phyloP scores from a whole-genome alignment of 371 early-diverging fungal species.

The Phascolomyces articulosus region DNA sequence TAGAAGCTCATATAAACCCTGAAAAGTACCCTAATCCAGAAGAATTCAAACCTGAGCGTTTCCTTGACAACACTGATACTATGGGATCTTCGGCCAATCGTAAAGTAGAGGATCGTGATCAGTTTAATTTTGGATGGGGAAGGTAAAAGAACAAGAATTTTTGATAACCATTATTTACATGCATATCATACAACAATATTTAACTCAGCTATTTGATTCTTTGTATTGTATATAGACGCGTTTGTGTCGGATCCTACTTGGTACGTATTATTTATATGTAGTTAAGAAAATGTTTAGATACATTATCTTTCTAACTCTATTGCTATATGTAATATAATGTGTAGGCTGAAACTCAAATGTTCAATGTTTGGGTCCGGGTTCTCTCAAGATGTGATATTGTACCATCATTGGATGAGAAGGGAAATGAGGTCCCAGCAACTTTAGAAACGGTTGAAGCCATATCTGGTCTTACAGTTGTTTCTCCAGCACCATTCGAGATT shows the following conservation, averaged over 20 bases:
- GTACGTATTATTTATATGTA: background rate
- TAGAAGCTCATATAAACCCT: constrained; percentile 18
- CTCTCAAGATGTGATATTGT: constrained; percentile 13
- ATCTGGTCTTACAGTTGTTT: background rate
- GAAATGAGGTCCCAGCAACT: background rate
- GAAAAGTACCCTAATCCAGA: constrained; percentile 12
- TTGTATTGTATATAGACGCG: constrained; percentile 5
- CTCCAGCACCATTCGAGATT: background rate
- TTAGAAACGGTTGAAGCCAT: background rate
- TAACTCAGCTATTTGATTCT: too few relatives aligned
- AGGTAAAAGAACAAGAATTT: background rate
- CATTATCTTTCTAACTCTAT: background rate
- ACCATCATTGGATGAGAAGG: constrained; percentile 7
- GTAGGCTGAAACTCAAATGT: constrained; percentile 11
- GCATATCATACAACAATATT: background rate
- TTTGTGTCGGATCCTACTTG: background rate
- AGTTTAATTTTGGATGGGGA: constrained; percentile 24
- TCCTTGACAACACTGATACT: constrained; percentile 2
- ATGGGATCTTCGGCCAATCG: constrained; percentile 15
- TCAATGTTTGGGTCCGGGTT: constrained; percentile 1
- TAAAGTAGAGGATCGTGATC: constrained; percentile 12
- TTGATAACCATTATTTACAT: background rate
- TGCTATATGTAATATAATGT: background rate
- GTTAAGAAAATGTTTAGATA: background rate
- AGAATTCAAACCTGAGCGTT: constrained; percentile 17